Conservation (phyloP, 2,329 filamentous ascomycete genomes). For the Phialocephala sp. region DNA sequence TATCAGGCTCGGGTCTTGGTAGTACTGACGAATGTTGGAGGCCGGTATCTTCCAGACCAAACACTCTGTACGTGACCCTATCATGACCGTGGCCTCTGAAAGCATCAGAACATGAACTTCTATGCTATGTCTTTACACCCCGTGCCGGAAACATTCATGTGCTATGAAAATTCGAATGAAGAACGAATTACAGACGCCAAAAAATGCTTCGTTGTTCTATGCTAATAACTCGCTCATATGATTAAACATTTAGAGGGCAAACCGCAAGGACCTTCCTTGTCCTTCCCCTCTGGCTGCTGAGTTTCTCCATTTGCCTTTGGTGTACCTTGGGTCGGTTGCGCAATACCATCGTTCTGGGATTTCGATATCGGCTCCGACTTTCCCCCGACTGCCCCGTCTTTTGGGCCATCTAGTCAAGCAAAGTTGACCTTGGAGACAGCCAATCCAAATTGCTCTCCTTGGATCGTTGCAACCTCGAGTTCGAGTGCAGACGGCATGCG, state of each 20-base stretch:
- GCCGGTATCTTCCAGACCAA: too few relatives aligned
- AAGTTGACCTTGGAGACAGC: conserved; percentile 72
- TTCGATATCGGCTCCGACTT: conserved; percentile 34
- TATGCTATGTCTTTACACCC: too few relatives aligned
- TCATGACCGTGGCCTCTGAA: too few relatives aligned
- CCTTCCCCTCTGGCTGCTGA: conserved; percentile 46
- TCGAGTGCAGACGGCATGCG: conserved; percentile 80
- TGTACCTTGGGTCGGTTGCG: conserved; percentile 29
- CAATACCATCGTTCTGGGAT: conserved; percentile 33
- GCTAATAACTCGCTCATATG: conserved; percentile 41
- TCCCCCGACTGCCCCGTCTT: conserved; percentile 36
- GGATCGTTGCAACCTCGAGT: conserved; percentile 77
- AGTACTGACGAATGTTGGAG: too few relatives aligned
- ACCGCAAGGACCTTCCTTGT: conserved; percentile 75
- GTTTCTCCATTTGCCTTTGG: conserved; percentile 36
- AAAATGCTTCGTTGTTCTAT: conserved; percentile 2
- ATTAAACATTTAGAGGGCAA: conserved; percentile 77
- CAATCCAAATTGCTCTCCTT: conserved; percentile 87
- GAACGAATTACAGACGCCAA: neutral
- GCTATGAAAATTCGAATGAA: too few relatives aligned
- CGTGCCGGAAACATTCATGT: too few relatives aligned
- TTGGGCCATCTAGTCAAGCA: conserved; percentile 77
- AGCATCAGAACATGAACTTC: too few relatives aligned
- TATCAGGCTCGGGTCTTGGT: too few relatives aligned
- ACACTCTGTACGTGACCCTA: too few relatives aligned